Evolutionary conservation across 2,329 filamentous ascomycete species (phyloP), one percentile per base, ranked within the genome.

Genomic region (Cladophialophora bantiana): DNA sequence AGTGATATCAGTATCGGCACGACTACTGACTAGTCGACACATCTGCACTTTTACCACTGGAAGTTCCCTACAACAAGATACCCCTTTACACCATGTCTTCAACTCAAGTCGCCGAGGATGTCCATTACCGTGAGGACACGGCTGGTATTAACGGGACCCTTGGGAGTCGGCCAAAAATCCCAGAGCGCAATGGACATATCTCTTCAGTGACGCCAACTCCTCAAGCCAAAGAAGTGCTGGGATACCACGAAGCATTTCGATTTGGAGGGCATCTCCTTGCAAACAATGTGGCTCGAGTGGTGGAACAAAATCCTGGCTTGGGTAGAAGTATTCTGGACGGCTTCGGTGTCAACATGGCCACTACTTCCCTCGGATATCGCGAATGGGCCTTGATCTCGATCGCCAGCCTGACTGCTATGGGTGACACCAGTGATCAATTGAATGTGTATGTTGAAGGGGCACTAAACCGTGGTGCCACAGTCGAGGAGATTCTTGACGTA

Each of bases 241-340:
- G 57, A 7, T 60, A 60, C 40, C 57, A 60, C 26, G 57, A 60
- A 60, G 57, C 57, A 32, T 34, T 34, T 5, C 57, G 57, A 4
- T 60, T 60, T 18, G 57, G 38, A 5, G 57, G 57, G 2, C 38
- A 60, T 9, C 31, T 50, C 15, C 40, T 60, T 7, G 26, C 10
- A 34, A 50, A 18, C 57, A 60, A 60, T n/a, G 31, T 45, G 38
- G 38, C 38, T n/a, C 34, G 40, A 15, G 40, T 50, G 7, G 40
- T 60, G 6, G 57, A 42, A 31, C 57, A 60, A 38, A 50, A 50
- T 31, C 57, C 57, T 9, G 57, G 57, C 10, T 38, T 60, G 4
- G 57, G 57, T n/a, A 5, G 57, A 13, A 12, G 9, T 7, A 26
- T 60, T 4, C 57, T 60, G 13, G 57, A 60, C 13, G 50, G 20